These are phyloP conservation scores for Corymbia maculata DNA, from an alignment of 345 rosid genomes.

Conservation along the genomic window DNA sequence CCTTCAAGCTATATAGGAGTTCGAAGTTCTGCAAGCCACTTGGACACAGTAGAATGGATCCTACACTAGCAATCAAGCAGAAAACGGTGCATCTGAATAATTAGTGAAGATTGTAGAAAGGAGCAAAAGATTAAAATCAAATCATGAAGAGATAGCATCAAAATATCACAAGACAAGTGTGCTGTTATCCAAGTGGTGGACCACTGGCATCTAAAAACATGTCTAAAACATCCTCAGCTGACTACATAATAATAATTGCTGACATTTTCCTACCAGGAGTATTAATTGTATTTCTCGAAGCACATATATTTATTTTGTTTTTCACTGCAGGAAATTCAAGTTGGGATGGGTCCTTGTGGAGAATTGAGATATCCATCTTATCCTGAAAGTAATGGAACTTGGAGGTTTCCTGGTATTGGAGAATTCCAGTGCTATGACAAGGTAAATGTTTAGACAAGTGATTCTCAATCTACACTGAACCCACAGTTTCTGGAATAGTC, in stretches of 20 bases:
- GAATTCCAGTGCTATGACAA: conserved; percentile 98
- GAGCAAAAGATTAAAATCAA: background rate
- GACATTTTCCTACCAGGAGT: background rate
- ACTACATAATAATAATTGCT: background rate
- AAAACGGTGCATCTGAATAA: background rate
- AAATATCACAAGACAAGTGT: background rate
- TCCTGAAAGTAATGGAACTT: conserved; percentile 92
- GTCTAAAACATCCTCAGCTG: background rate
- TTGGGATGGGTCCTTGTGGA: conserved; percentile 98
- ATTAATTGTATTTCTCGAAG: background rate
- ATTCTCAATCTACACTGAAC: background rate
- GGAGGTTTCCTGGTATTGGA: conserved; percentile 94
- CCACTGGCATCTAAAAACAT: background rate
- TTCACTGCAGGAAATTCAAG: conserved; percentile 81
- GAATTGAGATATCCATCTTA: conserved; percentile 88
- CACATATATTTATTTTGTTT: background rate
- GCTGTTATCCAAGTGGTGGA: background rate
- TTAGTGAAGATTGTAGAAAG: background rate
- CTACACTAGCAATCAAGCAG: background rate
- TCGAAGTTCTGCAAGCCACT: background rate
- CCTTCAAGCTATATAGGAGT: background rate
- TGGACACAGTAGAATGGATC: background rate
- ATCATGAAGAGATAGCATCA: background rate
- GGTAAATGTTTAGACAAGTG: conserved; percentile 24
- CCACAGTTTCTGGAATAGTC: background rate